Evolutionary conservation across 495 filamentous ascomycete species (phyloP).

Genomic region (Penicillium paxilli): DNA sequence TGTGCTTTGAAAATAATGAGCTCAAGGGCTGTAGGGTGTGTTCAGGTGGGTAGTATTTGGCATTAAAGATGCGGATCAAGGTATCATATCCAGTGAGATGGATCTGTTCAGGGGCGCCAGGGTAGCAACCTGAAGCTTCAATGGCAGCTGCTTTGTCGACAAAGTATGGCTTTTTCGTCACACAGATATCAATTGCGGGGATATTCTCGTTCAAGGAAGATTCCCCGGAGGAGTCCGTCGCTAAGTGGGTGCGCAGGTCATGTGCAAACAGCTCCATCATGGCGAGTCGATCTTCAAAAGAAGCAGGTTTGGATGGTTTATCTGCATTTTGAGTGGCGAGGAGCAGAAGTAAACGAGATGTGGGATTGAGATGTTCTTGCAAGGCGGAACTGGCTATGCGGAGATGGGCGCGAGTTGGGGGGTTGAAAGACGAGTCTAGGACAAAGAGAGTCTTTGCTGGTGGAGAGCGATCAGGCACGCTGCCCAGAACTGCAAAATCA

Average conservation of each 20-base stretch:
- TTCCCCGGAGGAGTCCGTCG: slow-evolving; percentile 3
- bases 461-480: slow-evolving; percentile 37
- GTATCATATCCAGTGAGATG: slow-evolving; percentile 91
- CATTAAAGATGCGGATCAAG: slow-evolving; percentile 74
- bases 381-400: slow-evolving; percentile 72
- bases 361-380: slow-evolving; percentile 26
- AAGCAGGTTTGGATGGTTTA: slow-evolving; percentile 80
- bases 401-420: slow-evolving; percentile 81
- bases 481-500: slow-evolving; percentile 61
- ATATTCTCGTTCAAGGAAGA: slow-evolving; percentile 18
- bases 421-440: slow-evolving; percentile 95
- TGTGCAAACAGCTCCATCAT: slow-evolving; percentile 85
- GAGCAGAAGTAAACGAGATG: slow-evolving; percentile 70
- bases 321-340: slow-evolving; percentile 92
- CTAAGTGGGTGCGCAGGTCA: slow-evolving; percentile 51
- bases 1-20: slow-evolving; percentile 68
- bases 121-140: slow-evolving; percentile 51
- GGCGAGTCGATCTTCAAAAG: slow-evolving; percentile 75
- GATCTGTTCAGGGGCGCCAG: slow-evolving; percentile 55
- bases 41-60: slow-evolving; percentile 76
- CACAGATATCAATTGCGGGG: slow-evolving; percentile 68
- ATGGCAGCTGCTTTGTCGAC: slow-evolving; percentile 79
- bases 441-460: slow-evolving; percentile 64
- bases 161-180: slow-evolving; percentile 83
- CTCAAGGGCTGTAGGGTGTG: slow-evolving; percentile 57